A percentile compares a stretch with the other conserved stretches of the same genome.
Conservation (phyloP, 2,329 filamentous ascomycete species). For the Penicillium sp. region DNA sequence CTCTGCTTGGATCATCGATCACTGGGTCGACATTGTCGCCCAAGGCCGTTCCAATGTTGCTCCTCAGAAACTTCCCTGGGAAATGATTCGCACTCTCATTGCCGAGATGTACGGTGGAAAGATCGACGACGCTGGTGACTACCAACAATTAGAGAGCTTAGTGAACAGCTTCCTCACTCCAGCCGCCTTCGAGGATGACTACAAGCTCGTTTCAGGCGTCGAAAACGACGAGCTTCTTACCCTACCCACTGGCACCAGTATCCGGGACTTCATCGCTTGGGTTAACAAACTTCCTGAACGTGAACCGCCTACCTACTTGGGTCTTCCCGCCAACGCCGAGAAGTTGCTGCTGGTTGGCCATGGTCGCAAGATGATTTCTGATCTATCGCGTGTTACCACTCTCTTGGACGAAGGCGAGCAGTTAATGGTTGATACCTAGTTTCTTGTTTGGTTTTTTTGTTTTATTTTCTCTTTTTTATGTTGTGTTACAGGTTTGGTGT, state of each 20-base stretch:
- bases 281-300: slow-evolving; percentile 89
- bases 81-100: slow-evolving; percentile 86
- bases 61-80: slow-evolving; percentile 92
- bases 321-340: slow-evolving; percentile 92
- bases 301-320: slow-evolving; percentile 93
- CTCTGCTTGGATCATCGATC: slow-evolving; percentile 91
- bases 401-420: slow-evolving; percentile 93
- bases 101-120: slow-evolving; percentile 97
- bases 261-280: slow-evolving; percentile 87
- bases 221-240: slow-evolving; percentile 62
- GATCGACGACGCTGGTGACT: slow-evolving; percentile 89
- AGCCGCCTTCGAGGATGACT: slow-evolving; percentile 85
- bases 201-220: slow-evolving; percentile 77
- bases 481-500: slow-evolving; percentile 3
- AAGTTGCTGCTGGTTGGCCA: slow-evolving; percentile 89
- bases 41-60: slow-evolving; percentile 88
- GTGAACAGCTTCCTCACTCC: slow-evolving; percentile 80
- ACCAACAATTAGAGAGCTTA: slow-evolving; percentile 68
- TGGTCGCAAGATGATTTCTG: slow-evolving; percentile 78
- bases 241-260: slow-evolving; percentile 76
- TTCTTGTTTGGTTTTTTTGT: slow-evolving; percentile 6
- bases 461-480: slow-evolving; percentile 2
- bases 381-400: slow-evolving; percentile 80
- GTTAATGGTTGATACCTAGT: slow-evolving; percentile 67
- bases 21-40: slow-evolving; percentile 83